A percentile compares a stretch with the other conserved stretches of the same genome.
Evolutionary conservation across 2,329 filamentous ascomycete species (phyloP).

Genomic region (Blastomyces parvus): DNA sequence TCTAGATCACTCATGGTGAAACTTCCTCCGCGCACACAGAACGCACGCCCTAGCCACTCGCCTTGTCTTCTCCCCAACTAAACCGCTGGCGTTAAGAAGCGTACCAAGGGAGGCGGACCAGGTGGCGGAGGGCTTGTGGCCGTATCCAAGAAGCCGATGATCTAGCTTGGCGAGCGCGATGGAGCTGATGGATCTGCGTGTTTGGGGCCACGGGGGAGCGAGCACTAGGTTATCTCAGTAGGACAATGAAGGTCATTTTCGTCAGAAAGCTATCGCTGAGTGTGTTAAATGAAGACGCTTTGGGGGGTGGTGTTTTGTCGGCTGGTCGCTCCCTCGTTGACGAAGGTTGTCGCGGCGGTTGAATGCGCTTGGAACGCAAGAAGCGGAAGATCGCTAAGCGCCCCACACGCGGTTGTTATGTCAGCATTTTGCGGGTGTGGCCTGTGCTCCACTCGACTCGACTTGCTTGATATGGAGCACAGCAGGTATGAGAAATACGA

Average conservation of each 20-base stretch:
- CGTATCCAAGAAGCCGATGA: background rate
- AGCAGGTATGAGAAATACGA: too few species aligned
- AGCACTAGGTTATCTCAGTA: background rate
- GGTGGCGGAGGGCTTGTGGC: background rate
- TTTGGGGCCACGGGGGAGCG: background rate
- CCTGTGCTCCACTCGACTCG: too few species aligned
- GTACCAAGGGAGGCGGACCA: background rate
- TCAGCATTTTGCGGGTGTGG: too few species aligned
- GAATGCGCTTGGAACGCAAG: background rate
- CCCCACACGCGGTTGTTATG: too few species aligned
- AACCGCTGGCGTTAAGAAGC: background rate
- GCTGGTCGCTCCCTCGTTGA: background rate
- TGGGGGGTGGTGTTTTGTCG: background rate
- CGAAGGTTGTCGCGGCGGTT: background rate
- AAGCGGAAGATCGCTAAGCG: background rate
- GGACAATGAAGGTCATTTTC: background rate
- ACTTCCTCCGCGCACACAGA: slow-evolving; percentile 15
- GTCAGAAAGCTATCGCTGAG: background rate
- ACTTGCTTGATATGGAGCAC: too few species aligned
- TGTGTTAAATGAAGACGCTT: background rate
- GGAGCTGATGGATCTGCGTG: background rate
- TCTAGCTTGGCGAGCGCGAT: background rate
- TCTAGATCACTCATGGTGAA: slow-evolving; percentile 82
- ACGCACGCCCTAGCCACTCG: slow-evolving; percentile 1
- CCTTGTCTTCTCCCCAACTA: background rate